phyloP scores from a whole-genome alignment of 164 flowering plant species.

The Houttuynia cordata region DNA sequence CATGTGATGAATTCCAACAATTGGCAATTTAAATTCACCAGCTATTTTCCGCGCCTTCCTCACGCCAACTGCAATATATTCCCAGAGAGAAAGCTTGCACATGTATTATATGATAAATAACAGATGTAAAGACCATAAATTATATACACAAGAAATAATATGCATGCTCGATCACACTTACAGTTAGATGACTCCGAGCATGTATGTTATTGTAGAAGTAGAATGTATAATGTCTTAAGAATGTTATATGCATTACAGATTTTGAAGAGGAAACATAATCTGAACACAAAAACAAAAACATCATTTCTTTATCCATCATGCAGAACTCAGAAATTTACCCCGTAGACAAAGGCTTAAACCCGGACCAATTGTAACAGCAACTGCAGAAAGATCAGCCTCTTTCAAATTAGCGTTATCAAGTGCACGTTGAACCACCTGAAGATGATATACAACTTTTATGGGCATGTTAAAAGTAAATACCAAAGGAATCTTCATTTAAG shows the following conservation, averaged over 20 bases:
- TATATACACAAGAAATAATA: too few species aligned
- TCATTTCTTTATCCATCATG: too few species aligned
- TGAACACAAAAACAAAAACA: too few species aligned
- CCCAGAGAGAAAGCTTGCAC: too few species aligned
- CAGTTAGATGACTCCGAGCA: too few species aligned
- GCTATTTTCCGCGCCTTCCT: slow-evolving; percentile 76
- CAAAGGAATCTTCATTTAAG: not conserved
- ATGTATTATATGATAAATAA: too few species aligned
- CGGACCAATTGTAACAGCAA: slow-evolving; percentile 98
- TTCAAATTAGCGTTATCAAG: slow-evolving; percentile 62
- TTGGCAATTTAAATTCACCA: slow-evolving; percentile 51
- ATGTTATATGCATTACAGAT: too few species aligned
- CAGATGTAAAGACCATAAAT: too few species aligned
- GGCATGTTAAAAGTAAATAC: not conserved
- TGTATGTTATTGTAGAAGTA: too few species aligned
- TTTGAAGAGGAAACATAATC: too few species aligned
- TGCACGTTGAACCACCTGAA: slow-evolving; percentile 87
- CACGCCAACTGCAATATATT: slow-evolving; percentile 67
- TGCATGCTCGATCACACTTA: too few species aligned
- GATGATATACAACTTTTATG: slow-evolving; percentile 2
- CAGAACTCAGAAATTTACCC: slow-evolving; percentile 22
- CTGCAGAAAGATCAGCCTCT: slow-evolving; percentile 68
- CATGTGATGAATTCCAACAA: slow-evolving; percentile 92
- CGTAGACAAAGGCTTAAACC: slow-evolving; percentile 94
- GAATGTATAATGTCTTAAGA: too few species aligned